Evolutionary conservation across 208 protist species (phyloP).

Genomic region (Crithidia sp.): DNA sequence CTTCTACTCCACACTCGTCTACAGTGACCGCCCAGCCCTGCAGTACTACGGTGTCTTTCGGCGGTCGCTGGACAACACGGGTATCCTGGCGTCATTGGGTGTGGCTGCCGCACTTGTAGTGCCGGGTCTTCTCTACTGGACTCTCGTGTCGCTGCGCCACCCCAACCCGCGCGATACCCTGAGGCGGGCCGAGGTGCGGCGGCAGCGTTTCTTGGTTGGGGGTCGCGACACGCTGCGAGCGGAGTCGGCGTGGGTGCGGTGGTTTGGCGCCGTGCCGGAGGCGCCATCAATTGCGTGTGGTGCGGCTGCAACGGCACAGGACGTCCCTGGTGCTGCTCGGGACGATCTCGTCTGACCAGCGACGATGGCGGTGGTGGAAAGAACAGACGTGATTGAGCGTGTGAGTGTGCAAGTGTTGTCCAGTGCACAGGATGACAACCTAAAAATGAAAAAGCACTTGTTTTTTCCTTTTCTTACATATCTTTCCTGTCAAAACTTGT

Average conservation of each 20-base stretch:
- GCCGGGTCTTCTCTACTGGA: conserved; percentile 44
- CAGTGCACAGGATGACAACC: background rate
- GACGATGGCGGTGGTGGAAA: background rate
- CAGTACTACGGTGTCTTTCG: conserved; percentile 75
- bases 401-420: background rate
- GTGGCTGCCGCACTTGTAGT: conserved; percentile 50
- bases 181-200: conserved; percentile 36
- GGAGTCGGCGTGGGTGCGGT: conserved; percentile 43
- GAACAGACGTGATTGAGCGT: background rate
- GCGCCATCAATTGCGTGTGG: conserved; percentile 24
- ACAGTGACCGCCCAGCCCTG: conserved; percentile 45
- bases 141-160: conserved; percentile 5
- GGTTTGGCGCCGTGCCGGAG: conserved; percentile 39
- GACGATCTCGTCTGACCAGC: background rate
- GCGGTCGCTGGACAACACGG: conserved; percentile 39
- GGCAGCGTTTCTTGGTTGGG: conserved; percentile 24
- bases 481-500: background rate
- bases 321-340: background rate
- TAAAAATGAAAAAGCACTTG: background rate
- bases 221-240: conserved; percentile 5
- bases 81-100: conserved; percentile 46
- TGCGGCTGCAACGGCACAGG: background rate
- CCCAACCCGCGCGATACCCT: conserved; percentile 72
- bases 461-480: conserved; percentile 6
- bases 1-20: conserved; percentile 45